phyloP scores from a whole-genome alignment of 2,329 filamentous ascomycete genomes.

The Dactylellina parvicollis region DNA sequence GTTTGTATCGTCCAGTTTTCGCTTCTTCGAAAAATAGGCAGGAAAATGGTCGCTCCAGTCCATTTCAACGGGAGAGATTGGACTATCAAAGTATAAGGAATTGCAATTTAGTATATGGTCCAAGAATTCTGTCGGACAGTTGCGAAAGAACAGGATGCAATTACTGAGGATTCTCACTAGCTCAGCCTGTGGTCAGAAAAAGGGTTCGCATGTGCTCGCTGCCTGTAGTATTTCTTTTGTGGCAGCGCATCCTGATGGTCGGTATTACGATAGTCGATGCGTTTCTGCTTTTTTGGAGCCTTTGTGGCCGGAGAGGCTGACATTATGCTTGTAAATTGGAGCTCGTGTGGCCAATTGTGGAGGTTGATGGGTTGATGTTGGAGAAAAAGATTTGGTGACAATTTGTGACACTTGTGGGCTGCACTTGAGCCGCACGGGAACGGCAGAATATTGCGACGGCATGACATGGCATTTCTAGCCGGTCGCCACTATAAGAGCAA shows the following conservation, averaged over 20 bases:
- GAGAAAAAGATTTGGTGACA: constrained; percentile 21
- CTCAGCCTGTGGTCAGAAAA: constrained; percentile 91
- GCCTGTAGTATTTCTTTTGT: constrained; percentile 94
- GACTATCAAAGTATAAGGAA: constrained; percentile 66
- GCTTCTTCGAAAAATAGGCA: constrained; percentile 68
- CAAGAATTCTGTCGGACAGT: neutral
- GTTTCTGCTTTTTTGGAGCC: constrained; percentile 44
- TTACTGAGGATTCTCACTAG: constrained; percentile 73
- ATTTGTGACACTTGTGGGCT: neutral
- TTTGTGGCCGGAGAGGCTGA: constrained; percentile 30
- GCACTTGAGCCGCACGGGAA: neutral
- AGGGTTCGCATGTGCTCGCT: constrained; percentile 95
- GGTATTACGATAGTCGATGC: constrained; percentile 46
- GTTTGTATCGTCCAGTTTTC: constrained; percentile 59
- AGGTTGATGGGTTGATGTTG: constrained; percentile 14
- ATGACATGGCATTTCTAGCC: no score
- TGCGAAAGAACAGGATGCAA: constrained; percentile 25
- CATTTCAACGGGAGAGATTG: constrained; percentile 81
- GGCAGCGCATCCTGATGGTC: constrained; percentile 67
- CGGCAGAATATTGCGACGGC: no score
- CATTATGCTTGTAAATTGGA: constrained; percentile 36
- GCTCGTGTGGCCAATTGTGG: neutral
- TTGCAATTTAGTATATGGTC: neutral
- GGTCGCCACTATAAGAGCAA: no score
- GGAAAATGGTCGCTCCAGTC: constrained; percentile 90